Evolutionary conservation across 164 flowering plant genomes (phyloP).

Genomic region (Vitis rupestris): DNA sequence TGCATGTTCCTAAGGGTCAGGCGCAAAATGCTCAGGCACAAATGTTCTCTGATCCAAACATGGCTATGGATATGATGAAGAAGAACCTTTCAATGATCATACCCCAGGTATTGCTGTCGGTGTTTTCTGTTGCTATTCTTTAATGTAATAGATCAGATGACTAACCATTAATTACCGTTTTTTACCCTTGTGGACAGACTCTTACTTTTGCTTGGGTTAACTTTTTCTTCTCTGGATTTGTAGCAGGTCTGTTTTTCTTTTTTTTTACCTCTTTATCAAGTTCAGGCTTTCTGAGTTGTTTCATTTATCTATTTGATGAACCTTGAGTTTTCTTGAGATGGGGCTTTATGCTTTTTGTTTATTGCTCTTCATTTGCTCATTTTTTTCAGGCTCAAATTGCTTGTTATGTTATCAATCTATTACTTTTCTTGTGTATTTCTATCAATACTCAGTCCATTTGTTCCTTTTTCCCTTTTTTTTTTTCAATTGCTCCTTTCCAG

Average conservation of each 20-base stretch:
- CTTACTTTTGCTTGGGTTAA: slow-evolving; percentile 99
- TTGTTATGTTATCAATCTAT: too few species aligned
- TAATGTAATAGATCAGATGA: not conserved
- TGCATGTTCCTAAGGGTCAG: slow-evolving; percentile 87
- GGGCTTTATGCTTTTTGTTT: too few species aligned
- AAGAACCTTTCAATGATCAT: slow-evolving; percentile 97
- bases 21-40: slow-evolving; percentile 90
- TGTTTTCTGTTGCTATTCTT: not conserved
- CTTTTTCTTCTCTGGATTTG: slow-evolving; percentile 99
- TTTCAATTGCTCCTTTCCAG: not conserved
- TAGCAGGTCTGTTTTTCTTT: slow-evolving; percentile 63
- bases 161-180: slow-evolving; percentile 1
- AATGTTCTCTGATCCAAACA: slow-evolving; percentile 99
- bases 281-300: too few species aligned
- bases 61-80: slow-evolving; percentile 99
- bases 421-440: too few species aligned
- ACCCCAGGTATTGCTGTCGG: slow-evolving; percentile 65
- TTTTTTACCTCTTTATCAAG: not conserved
- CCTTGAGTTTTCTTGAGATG: too few species aligned
- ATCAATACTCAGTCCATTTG: too few species aligned
- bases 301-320: too few species aligned
- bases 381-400: too few species aligned
- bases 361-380: too few species aligned
- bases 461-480: not conserved
- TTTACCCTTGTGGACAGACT: slow-evolving; percentile 50